Evolutionary conservation across 257 asterid species (phyloP), one percentile per base, ranked within the genome.

Genomic region (Solanum megistacrolobum): DNA sequence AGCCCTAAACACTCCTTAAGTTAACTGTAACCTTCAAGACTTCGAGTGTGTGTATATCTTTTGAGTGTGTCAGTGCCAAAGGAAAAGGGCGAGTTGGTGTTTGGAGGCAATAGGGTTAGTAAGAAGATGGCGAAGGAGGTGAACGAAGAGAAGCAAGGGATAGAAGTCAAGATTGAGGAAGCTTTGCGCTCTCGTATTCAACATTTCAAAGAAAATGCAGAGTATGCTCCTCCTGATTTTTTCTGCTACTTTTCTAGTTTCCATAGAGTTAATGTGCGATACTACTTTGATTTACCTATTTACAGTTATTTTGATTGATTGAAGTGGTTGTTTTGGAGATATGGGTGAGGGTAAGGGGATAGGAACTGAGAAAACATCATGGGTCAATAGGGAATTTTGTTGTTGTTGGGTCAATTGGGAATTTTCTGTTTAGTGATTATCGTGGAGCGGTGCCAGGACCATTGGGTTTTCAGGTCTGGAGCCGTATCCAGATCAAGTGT

Each of bases 151-250:
- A 86, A 89, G 58, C n/a, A 78, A 52, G 90, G 65, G 84, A 87
- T 94, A 21, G 91, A 93, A 89, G 87, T 79, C 90, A 91, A 88
- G 92, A 87, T 95, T 29, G 92, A 91, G 92, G 52, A 34, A 83
- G 96, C 96, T 87, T 83, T 94, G n/a, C 86, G 68, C 86, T 91
- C 93, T 89, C 98, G 98, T 83, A 83, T 92, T 73, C 93, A 91
- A 88, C 93, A 94, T 90, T 94, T 95, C 89, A 92, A 93, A 87
- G 94, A 95, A 69, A 94, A 94, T 83, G 94, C 96, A 55, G 91
- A 90, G 98, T 95, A 91, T 8, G 73, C 5, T 46, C 27, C 60
- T 71, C 68, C 36, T 78, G 25, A 8, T 79, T 27, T 78, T 75
- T 35, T 20, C 18, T 18, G 7, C 46, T 34, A 34, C 7, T 7